Conservation (phyloP, 345 rosid species). For the Lepidium didymum region DNA sequence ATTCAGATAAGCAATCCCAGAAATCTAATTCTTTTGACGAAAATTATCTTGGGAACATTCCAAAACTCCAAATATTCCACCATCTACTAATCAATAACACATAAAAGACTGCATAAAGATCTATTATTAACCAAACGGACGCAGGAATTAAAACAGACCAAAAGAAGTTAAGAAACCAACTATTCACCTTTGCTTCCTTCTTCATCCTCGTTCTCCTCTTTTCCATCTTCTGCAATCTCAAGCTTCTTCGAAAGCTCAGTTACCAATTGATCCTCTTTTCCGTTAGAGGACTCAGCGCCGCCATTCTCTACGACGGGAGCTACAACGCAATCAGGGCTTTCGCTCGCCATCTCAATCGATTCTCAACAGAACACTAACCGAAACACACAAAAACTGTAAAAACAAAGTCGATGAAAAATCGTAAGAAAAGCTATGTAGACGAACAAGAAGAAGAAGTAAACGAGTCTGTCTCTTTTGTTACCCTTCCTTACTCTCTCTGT, state of each 20-base stretch:
- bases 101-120: not conserved
- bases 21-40: not conserved
- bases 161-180: not conserved
- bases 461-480: not conserved
- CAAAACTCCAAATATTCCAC: not conserved
- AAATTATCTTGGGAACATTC: not conserved
- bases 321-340: constrained; percentile 27
- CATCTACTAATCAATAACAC: not conserved
- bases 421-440: not conserved
- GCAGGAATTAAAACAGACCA: not conserved
- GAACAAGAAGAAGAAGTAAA: not conserved
- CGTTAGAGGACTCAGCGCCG: constrained; percentile 26
- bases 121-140: not conserved
- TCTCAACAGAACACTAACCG: not conserved
- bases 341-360: constrained; percentile 38
- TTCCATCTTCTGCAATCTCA: constrained; percentile 32
- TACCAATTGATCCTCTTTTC: constrained; percentile 7
- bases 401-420: not conserved
- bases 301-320: constrained; percentile 28
- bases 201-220: constrained; percentile 43
- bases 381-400: not conserved
- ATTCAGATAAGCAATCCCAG: not conserved
- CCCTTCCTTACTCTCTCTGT: not conserved
- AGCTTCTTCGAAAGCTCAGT: constrained; percentile 27
- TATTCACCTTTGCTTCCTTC: constrained; percentile 49